Percentiles rank a stretch among this genome's conserved stretches.
These are phyloP conservation scores for Colletotrichum magnum DNA, from an alignment of 2,329 filamentous ascomycete species.

Conservation along the genomic window DNA sequence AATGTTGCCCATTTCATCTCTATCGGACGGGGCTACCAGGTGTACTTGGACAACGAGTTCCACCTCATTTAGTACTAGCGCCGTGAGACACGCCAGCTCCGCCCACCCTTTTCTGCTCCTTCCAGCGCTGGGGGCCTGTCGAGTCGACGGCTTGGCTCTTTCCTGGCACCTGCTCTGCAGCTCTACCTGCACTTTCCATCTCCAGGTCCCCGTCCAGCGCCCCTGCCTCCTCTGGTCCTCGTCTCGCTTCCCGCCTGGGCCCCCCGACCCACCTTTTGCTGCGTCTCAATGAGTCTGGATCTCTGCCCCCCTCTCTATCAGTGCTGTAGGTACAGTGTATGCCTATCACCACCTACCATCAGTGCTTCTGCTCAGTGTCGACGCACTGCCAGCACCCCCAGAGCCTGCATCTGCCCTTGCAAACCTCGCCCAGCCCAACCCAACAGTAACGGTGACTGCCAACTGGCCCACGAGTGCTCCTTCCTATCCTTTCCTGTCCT, in stretches of 20 bases:
- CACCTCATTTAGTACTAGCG: slow-evolving; percentile 12
- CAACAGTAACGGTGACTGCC: no score
- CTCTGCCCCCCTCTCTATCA: slow-evolving; percentile 2
- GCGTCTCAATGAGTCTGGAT: slow-evolving; percentile 26
- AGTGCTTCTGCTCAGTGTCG: neutral
- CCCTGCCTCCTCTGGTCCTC: neutral
- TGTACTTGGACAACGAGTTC: neutral
- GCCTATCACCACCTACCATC: neutral
- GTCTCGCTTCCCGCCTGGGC: slow-evolving; percentile 20
- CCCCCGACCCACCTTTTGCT: slow-evolving; percentile 27
- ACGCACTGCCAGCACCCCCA: neutral
- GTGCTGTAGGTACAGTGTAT: neutral
- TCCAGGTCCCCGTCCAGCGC: slow-evolving; percentile 1
- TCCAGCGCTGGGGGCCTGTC: neutral
- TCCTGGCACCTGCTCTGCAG: neutral
- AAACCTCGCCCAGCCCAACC: no score
- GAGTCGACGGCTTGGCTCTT: neutral
- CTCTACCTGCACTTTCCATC: neutral
- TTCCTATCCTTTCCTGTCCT: no score
- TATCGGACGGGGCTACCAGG: slow-evolving; percentile 1
- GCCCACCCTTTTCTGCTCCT: slow-evolving; percentile 4
- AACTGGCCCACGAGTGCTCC: no score
- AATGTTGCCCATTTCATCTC: neutral
- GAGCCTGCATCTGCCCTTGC: no score
- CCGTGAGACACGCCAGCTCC: slow-evolving; percentile 16